A percentile compares a stretch with the other conserved stretches of the same genome.
Evolutionary conservation across 2,329 filamentous ascomycete genomes (phyloP).

Genomic region (Botrytis fabae): DNA sequence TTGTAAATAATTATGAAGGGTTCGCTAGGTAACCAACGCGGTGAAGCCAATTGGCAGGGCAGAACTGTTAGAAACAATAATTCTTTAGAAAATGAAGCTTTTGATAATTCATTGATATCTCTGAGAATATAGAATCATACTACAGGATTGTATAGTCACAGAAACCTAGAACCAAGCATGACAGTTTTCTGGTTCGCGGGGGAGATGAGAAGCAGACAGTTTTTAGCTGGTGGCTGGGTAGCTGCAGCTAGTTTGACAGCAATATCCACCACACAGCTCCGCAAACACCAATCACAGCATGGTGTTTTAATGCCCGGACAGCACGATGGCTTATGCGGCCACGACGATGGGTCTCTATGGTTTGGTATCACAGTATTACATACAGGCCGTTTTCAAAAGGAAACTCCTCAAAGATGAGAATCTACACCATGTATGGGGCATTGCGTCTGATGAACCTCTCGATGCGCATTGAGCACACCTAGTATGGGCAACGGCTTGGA

Average conservation of each 20-base stretch:
- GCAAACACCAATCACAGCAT: slow-evolving; percentile 14
- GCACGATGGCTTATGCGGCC: not conserved
- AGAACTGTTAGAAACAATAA: not conserved
- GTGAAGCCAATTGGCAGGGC: not conserved
- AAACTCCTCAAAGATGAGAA: not conserved
- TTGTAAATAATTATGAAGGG: slow-evolving; percentile 18
- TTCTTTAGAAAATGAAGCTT: slow-evolving; percentile 16
- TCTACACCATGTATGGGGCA: not conserved
- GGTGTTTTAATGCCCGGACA: not conserved
- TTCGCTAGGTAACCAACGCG: slow-evolving; percentile 23
- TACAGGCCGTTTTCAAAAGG: not conserved
- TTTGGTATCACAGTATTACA: not conserved
- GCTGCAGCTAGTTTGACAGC: slow-evolving; percentile 18
- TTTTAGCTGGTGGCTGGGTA: slow-evolving; percentile 21
- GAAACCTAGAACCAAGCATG: slow-evolving; percentile 15
- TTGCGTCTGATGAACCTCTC: not conserved
- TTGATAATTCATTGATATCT: slow-evolving; percentile 13
- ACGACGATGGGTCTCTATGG: slow-evolving; percentile 2
- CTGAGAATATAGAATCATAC: not conserved
- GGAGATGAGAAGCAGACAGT: slow-evolving; percentile 18
- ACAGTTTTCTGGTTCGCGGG: slow-evolving; percentile 20
- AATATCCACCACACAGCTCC: slow-evolving; percentile 2
- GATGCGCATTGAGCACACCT: not conserved
- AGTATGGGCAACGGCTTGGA: not conserved
- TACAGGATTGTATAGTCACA: not conserved